Conservation (phyloP, 768 basidiomycete species). For the Daedaleopsis sinensis region DNA sequence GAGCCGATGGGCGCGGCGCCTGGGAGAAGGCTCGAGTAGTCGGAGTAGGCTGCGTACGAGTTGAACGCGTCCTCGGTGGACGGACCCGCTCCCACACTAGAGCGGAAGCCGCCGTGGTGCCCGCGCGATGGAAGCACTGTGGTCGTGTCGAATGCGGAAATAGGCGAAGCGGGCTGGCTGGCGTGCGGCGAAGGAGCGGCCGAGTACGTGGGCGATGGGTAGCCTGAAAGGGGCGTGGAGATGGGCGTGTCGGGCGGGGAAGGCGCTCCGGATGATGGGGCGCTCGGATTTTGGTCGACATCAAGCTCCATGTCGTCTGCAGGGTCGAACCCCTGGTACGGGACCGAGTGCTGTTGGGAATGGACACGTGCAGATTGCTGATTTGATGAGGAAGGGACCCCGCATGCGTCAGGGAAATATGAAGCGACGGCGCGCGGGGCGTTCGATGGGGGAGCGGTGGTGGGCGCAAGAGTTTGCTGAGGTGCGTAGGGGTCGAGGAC, state of each 20-base stretch:
- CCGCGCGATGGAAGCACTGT: slow-evolving; percentile 54
- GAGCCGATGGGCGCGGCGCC: slow-evolving; percentile 34
- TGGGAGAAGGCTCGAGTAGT: slow-evolving; percentile 66
- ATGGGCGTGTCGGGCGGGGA: slow-evolving; percentile 49
- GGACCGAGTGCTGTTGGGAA: slow-evolving; percentile 18
- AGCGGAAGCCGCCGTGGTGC: slow-evolving; percentile 35
- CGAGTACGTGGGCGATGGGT: slow-evolving; percentile 30
- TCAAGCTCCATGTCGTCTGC: slow-evolving; percentile 82
- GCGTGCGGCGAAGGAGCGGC: slow-evolving; percentile 31
- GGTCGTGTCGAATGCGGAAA: slow-evolving; percentile 55
- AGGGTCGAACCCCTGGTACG: slow-evolving; percentile 58
- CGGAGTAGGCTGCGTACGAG: slow-evolving; percentile 66
- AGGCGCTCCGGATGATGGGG: slow-evolving; percentile 38
- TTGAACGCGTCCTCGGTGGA: slow-evolving; percentile 61
- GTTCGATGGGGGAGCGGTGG: slow-evolving; percentile 9
- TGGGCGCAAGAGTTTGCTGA: slow-evolving; percentile 17
- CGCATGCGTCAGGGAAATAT: slow-evolving; percentile 27
- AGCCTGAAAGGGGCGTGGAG: slow-evolving; percentile 43
- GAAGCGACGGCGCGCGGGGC: slow-evolving; percentile 15
- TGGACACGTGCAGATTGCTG: slow-evolving; percentile 21
- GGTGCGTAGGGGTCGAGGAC: slow-evolving; percentile 53
- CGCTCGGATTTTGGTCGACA: slow-evolving; percentile 44
- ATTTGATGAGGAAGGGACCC: slow-evolving; percentile 5
- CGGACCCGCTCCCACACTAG: slow-evolving; percentile 32
- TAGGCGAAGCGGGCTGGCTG: slow-evolving; percentile 38